Conservation (phyloP, 179 eudicot species). For the Patellifolia procumbens region DNA sequence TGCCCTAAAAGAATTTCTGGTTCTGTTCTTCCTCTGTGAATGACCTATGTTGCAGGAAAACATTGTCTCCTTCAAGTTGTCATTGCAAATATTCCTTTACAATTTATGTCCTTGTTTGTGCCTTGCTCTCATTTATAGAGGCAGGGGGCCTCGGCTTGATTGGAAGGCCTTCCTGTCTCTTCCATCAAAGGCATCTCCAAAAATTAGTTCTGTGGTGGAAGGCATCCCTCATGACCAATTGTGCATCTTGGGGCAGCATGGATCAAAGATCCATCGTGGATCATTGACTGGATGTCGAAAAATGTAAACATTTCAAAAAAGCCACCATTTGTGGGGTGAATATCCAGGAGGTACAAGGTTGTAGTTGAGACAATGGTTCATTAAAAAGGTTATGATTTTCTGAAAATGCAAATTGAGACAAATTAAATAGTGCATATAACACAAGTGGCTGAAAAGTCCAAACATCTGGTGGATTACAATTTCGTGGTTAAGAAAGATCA, state of each 20-base stretch:
- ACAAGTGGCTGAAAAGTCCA: no score
- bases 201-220: conserved; percentile 41
- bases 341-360: conserved; percentile 66
- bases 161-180: background rate
- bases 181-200: conserved; percentile 13
- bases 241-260: conserved; percentile 68
- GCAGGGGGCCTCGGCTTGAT: conserved; percentile 7
- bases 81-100: no score
- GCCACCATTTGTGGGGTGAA: conserved; percentile 80
- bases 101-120: no score
- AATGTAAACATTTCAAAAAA: conserved; percentile 65
- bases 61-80: no score
- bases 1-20: conserved; percentile 25
- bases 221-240: conserved; percentile 40
- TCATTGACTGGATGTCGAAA: conserved; percentile 81
- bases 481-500: background rate
- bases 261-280: conserved; percentile 67
- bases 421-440: no score
- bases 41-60: no score
- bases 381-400: no score
- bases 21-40: no score
- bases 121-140: no score
- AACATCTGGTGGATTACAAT: background rate
- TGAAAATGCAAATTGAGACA: no score
- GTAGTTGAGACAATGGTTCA: background rate